Base-by-base conservation (phyloP, 768 basidiomycete genomes). In the Hericium erinaceus region DNA sequence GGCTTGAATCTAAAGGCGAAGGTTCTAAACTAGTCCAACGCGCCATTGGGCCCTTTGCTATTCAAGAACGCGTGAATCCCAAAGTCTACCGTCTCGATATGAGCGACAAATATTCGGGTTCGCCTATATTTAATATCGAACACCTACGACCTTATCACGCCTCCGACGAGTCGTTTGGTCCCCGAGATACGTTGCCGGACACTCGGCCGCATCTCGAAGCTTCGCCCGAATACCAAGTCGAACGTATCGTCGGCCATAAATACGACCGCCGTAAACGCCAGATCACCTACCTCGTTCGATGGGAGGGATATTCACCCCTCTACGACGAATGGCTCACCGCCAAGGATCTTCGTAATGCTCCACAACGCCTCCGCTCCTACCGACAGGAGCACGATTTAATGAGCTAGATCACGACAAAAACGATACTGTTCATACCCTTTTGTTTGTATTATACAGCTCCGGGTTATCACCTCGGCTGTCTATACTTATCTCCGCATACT, bases 11-110 rank as follows among this genome's bases (percentile, higher is more conserved):
- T 3, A 59, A 63, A 54, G 61, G 64, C 40, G 57, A 57, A 51
- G 69, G 66, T 26, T 60, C 51, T 58, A 71, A 61, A 20, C 56
- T 57, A 40, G 61, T 55, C 26, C 66, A 55, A 62, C 58, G 57
- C 18, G 48, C 48, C 24, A 22, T 58, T 54, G 65, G 68, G 2
- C 68, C 68, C 1, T 69, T 68, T 40, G 60, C 60, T 49, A 52
- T 70, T 0, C 55, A 62, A 33, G 51, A 63, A 44, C 65, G 60
- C 26, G 26, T 70, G 1, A 64, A 61, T 48, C 66, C 64, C 16
- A 49, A 63, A 10, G 60, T 60, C 20, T 67, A 66, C 54, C 57
- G 58, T 16, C 20, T 66, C 13, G 18, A 61, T 12, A 15, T 68
- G 16, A 61, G 58, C 3, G 53, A 57, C 2, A 61, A 60, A 1